These are phyloP conservation scores for Citrullus colocynthis DNA, from an alignment of 306 rosid genomes.

Conservation along the genomic window DNA sequence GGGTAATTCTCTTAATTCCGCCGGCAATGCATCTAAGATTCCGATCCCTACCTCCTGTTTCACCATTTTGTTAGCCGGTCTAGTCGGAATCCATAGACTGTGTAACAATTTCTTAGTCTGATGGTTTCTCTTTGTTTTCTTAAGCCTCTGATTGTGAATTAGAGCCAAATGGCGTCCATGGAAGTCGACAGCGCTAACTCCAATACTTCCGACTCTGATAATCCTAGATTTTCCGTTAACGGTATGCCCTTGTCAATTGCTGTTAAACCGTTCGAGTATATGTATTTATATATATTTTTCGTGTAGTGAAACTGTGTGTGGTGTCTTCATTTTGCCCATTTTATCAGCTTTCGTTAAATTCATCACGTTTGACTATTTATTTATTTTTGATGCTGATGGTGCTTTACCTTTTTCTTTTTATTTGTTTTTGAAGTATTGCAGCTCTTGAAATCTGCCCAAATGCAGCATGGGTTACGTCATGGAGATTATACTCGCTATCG, in stretches of 20 bases:
- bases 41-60: not conserved
- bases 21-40: not conserved
- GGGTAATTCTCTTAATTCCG: not conserved
- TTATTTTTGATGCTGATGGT: not conserved
- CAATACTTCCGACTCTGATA: slow-evolving; percentile 39
- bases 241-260: slow-evolving; percentile 32
- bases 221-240: slow-evolving; percentile 63
- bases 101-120: not conserved
- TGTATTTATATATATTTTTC: not conserved
- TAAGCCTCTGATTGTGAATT: slow-evolving; percentile 20
- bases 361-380: not conserved
- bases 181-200: slow-evolving; percentile 57
- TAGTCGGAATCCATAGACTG: not conserved
- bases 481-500: slow-evolving; percentile 93
- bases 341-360: not conserved
- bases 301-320: not conserved
- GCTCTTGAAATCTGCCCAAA: slow-evolving; percentile 88
- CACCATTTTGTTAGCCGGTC: not conserved
- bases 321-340: not conserved
- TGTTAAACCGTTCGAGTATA: not conserved
- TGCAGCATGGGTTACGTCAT: slow-evolving; percentile 93
- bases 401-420: not conserved
- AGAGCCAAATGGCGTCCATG: slow-evolving; percentile 46
- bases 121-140: not conserved
- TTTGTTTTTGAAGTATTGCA: slow-evolving; percentile 44